These are phyloP conservation scores for Erythrobasidium yunnanense DNA, from an alignment of 768 basidiomycete species.

Conservation along the genomic window DNA sequence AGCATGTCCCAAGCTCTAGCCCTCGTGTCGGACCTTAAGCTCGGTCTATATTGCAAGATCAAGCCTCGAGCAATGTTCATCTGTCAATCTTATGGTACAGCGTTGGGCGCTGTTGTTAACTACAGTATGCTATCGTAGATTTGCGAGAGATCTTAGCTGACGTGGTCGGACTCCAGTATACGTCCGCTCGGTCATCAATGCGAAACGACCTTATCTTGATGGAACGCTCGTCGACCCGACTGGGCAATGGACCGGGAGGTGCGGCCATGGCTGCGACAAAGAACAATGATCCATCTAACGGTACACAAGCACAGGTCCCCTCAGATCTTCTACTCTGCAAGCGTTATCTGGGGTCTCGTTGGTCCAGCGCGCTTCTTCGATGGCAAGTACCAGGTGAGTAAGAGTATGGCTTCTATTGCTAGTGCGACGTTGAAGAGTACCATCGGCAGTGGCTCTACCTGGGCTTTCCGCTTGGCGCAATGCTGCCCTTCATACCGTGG, in stretches of 20 bases:
- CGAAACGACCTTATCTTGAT: constrained; percentile 39
- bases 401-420: neutral
- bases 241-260: constrained; percentile 36
- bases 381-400: constrained; percentile 34
- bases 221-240: constrained; percentile 36
- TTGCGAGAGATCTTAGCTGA: neutral
- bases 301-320: too few species aligned
- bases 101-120: constrained; percentile 38
- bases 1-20: constrained; percentile 32
- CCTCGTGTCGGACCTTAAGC: constrained; percentile 37
- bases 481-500: constrained; percentile 37
- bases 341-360: constrained; percentile 32
- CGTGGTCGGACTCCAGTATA: neutral
- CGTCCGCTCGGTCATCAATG: constrained; percentile 27
- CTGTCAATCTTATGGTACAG: constrained; percentile 35
- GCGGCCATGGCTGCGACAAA: constrained; percentile 30
- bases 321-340: constrained; percentile 33
- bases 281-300: too few species aligned
- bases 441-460: constrained; percentile 27
- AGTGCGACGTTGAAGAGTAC: neutral
- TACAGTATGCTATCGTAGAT: constrained; percentile 25
- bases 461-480: constrained; percentile 35
- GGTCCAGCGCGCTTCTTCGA: constrained; percentile 37
- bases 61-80: constrained; percentile 37
- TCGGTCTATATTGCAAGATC: constrained; percentile 37